Evolutionary conservation across 805 yeast genomes (phyloP).

Genomic region (Wickerhamiella vanderwaltii): DNA sequence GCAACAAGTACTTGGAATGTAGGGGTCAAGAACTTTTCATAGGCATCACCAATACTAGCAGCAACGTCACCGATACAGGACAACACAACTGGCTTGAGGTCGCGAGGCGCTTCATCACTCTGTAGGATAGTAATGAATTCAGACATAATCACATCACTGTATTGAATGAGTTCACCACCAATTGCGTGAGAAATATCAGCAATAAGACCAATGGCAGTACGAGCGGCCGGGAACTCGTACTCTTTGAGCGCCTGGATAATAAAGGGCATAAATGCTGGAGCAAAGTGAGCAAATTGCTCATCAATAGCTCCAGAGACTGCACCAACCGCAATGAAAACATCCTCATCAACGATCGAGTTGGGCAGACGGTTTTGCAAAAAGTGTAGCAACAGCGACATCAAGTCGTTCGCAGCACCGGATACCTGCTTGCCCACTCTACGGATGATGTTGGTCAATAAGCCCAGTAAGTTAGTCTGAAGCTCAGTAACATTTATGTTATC

Average conservation of each 20-base stretch:
- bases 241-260: conserved; percentile 68
- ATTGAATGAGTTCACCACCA: conserved; percentile 59
- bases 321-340: conserved; percentile 80
- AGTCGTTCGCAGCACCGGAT: conserved; percentile 55
- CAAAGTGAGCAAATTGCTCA: conserved; percentile 55
- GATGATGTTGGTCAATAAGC: conserved; percentile 69
- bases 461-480: conserved; percentile 65
- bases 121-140: conserved; percentile 65
- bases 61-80: conserved; percentile 96
- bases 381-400: conserved; percentile 73
- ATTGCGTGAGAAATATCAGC: conserved; percentile 90
- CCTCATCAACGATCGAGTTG: conserved; percentile 82
- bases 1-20: conserved; percentile 57
- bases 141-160: conserved; percentile 70
- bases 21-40: conserved; percentile 61
- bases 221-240: conserved; percentile 70
- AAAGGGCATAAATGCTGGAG: conserved; percentile 74
- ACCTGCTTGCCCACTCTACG: conserved; percentile 67
- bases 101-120: conserved; percentile 56
- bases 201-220: conserved; percentile 86
- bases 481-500: conserved; percentile 73
- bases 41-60: conserved; percentile 66
- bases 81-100: conserved; percentile 73
- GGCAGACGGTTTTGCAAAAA: conserved; percentile 52
- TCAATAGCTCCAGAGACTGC: conserved; percentile 79